Evolutionary conservation across 495 filamentous ascomycete genomes (phyloP).

Genomic region (Xylaria acuta): DNA sequence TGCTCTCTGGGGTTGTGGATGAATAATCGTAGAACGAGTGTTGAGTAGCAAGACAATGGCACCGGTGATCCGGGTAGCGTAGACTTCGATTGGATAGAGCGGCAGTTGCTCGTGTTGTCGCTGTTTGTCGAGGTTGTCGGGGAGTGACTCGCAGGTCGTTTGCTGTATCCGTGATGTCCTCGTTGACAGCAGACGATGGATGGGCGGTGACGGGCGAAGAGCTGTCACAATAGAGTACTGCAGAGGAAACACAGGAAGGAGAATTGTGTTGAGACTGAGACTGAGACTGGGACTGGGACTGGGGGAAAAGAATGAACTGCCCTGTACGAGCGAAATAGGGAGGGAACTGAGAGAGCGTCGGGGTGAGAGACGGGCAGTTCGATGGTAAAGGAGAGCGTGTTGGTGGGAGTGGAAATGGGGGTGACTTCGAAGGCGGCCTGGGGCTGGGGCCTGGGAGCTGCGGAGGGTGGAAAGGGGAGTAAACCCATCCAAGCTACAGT

Average conservation of each 20-base stretch:
- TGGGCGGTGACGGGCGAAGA: constrained; percentile 14
- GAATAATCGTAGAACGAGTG: background rate
- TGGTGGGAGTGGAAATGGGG: constrained; percentile 5
- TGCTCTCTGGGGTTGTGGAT: background rate
- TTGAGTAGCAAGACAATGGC: constrained; percentile 4
- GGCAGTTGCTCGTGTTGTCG: background rate
- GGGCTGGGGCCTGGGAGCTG: constrained; percentile 1
- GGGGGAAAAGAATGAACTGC: constrained; percentile 27
- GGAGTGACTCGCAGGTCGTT: constrained; percentile 10
- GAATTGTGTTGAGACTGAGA: constrained; percentile 20
- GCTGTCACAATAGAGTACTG: constrained; percentile 12
- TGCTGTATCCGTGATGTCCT: constrained; percentile 12
- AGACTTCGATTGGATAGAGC: background rate
- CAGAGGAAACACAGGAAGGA: constrained; percentile 23
- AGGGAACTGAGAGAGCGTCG: constrained; percentile 24
- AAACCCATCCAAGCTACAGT: background rate
- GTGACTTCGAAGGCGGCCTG: background rate
- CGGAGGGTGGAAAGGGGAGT: constrained; percentile 16
- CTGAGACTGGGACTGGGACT: constrained; percentile 16
- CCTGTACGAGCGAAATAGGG: constrained; percentile 30
- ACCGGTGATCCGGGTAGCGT: background rate
- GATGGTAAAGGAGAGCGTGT: constrained; percentile 11
- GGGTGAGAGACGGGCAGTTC: constrained; percentile 3
- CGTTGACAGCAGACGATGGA: constrained; percentile 12
- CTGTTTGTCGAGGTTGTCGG: constrained; percentile 8